These are phyloP conservation scores for Aspergillus costaricaensis DNA, from an alignment of 2,329 filamentous ascomycete genomes.

Conservation along the genomic window DNA sequence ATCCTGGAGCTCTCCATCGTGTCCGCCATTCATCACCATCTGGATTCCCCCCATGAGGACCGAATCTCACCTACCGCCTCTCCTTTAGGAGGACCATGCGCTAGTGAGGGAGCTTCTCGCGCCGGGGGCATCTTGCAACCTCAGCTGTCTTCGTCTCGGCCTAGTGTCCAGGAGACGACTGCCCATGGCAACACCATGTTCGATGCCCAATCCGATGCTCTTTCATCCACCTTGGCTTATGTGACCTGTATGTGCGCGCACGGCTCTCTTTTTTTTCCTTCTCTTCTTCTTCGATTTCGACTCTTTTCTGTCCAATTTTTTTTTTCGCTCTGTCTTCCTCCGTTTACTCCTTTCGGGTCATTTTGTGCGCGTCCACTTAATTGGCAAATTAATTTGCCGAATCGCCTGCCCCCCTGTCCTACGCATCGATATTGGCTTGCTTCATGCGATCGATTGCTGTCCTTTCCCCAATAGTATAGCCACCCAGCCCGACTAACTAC, in stretches of 20 bases:
- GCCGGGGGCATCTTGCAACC: conserved; percentile 41
- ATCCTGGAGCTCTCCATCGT: conserved; percentile 24
- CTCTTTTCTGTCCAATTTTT: background rate
- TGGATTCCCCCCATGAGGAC: conserved; percentile 22
- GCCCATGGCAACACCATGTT: conserved; percentile 46
- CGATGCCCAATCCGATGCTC: conserved; percentile 41
- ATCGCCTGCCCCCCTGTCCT: background rate
- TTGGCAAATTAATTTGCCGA: conserved; percentile 3
- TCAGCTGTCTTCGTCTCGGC: conserved; percentile 35
- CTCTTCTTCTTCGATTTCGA: conserved; percentile 5
- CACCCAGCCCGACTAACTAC: conserved; percentile 6
- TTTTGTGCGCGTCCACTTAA: background rate
- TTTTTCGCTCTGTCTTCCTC: conserved; percentile 5
- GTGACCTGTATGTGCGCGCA: conserved; percentile 37
- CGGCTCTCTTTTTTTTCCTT: conserved; percentile 14
- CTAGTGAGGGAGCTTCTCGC: conserved; percentile 36
- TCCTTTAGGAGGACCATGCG: conserved; percentile 40
- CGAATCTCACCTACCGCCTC: conserved; percentile 19
- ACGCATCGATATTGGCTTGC: conserved; percentile 1
- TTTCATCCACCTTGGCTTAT: conserved; percentile 36
- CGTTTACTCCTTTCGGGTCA: conserved; percentile 5
- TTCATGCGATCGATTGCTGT: background rate
- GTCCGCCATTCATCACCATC: conserved; percentile 12
- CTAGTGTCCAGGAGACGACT: conserved; percentile 34
- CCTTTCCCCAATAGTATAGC: background rate